phyloP scores from a whole-genome alignment of 202 grass and related monocot species.

The Setaria viridis region DNA sequence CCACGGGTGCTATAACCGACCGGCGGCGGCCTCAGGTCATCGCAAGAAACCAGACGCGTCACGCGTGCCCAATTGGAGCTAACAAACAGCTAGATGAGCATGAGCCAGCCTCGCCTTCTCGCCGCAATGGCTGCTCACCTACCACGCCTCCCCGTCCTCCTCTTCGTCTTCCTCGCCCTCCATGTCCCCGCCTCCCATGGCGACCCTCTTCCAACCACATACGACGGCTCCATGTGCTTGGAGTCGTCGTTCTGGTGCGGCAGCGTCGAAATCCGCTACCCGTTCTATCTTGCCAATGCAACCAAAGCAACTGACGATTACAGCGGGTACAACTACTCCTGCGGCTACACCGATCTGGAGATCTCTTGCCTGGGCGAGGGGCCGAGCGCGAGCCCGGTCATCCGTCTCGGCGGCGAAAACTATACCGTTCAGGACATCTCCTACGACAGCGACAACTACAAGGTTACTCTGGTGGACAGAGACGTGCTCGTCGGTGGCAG shows the following conservation, averaged over 20 bases:
- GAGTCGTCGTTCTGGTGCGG: slow-evolving; percentile 24
- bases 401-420: not conserved
- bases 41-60: not conserved
- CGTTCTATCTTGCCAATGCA: slow-evolving; percentile 16
- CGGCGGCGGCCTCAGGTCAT: not conserved
- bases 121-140: slow-evolving; percentile 35
- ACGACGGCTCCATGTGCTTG: slow-evolving; percentile 22
- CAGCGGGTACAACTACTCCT: not conserved
- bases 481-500: accelerated
- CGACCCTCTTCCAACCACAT: not conserved
- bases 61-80: not conserved
- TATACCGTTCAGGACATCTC: slow-evolving; percentile 7
- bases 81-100: not conserved
- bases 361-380: slow-evolving; percentile 14
- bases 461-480: slow-evolving; percentile 14
- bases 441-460: accelerated
- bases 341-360: slow-evolving; percentile 57
- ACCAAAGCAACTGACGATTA: accelerated
- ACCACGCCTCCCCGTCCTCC: not conserved
- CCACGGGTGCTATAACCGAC: slow-evolving; percentile 10
- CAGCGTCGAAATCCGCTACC: not conserved
- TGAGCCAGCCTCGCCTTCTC: not conserved
- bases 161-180: slow-evolving; percentile 29
- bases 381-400: accelerated
- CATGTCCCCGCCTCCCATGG: slow-evolving; percentile 10